These are phyloP conservation scores for Babesia ovata DNA, from an alignment of 169 alveolate genomes.

Conservation along the genomic window DNA sequence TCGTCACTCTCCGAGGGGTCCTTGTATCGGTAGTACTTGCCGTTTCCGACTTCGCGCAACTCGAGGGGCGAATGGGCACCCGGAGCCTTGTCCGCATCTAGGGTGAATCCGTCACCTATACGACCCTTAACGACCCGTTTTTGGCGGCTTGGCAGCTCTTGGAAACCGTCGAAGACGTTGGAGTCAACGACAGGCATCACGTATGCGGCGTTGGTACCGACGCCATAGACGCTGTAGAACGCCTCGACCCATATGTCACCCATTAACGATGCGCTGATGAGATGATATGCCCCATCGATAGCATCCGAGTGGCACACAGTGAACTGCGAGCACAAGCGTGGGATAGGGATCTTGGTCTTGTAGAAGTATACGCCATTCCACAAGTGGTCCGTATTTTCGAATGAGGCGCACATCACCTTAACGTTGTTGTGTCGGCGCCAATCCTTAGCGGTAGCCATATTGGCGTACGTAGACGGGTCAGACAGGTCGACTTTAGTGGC, in stretches of 20 bases:
- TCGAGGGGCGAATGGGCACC: slow-evolving; percentile 8
- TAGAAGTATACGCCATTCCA: slow-evolving; percentile 36
- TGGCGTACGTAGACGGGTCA: not conserved
- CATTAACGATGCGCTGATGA: slow-evolving; percentile 23
- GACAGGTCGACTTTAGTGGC: not conserved
- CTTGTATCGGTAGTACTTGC: slow-evolving; percentile 16
- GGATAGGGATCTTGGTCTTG: slow-evolving; percentile 19
- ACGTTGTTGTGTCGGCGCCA: slow-evolving; percentile 1
- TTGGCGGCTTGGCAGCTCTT: slow-evolving; percentile 16
- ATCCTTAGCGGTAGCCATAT: slow-evolving; percentile 1
- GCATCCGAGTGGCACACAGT: slow-evolving; percentile 28
- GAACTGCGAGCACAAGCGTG: slow-evolving; percentile 21
- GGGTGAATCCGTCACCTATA: slow-evolving; percentile 4
- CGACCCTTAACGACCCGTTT: not conserved
- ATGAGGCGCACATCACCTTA: slow-evolving; percentile 10
- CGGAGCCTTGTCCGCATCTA: not conserved
- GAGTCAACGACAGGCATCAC: slow-evolving; percentile 16
- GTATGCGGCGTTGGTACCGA: not conserved
- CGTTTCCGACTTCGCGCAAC: not conserved
- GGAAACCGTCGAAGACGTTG: slow-evolving; percentile 15
- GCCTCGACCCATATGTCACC: slow-evolving; percentile 41
- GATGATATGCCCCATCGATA: not conserved
- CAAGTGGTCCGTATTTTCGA: slow-evolving; percentile 14
- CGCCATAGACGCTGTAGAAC: slow-evolving; percentile 6
- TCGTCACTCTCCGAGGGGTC: slow-evolving; percentile 3